Percentiles rank a stretch among this genome's conserved stretches.
Evolutionary conservation across 108 stramenopile species (phyloP).

Genomic region (Nitzschia sp.): DNA sequence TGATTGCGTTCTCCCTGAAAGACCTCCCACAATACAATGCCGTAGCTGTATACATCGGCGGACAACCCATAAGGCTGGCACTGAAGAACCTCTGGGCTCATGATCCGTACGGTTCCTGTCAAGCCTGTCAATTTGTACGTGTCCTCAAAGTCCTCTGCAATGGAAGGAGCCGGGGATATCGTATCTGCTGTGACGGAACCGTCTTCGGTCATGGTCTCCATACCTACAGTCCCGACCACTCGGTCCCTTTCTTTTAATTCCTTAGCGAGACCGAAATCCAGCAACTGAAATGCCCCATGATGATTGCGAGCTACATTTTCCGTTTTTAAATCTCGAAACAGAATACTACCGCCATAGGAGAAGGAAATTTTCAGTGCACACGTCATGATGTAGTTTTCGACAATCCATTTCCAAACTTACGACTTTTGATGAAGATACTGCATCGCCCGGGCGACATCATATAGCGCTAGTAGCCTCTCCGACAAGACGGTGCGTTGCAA

Average conservation of each 20-base stretch:
- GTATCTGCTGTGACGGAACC: not conserved
- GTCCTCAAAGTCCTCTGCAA: slow-evolving; percentile 13
- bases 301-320: slow-evolving; percentile 14
- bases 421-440: slow-evolving; percentile 46
- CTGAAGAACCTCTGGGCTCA: slow-evolving; percentile 46
- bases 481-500: slow-evolving; percentile 5
- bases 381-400: not conserved
- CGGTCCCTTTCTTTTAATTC: slow-evolving; percentile 51
- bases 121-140: slow-evolving; percentile 40
- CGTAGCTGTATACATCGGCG: slow-evolving; percentile 29
- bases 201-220: not conserved
- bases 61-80: slow-evolving; percentile 26
- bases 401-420: slow-evolving; percentile 32
- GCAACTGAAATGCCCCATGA: slow-evolving; percentile 36
- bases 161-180: not conserved
- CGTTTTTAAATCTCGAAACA: slow-evolving; percentile 39
- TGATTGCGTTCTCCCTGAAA: slow-evolving; percentile 24
- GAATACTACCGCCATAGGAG: slow-evolving; percentile 3
- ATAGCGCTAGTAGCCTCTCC: slow-evolving; percentile 29
- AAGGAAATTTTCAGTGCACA: slow-evolving; percentile 2
- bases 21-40: slow-evolving; percentile 34
- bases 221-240: not conserved
- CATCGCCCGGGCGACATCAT: slow-evolving; percentile 40
- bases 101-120: slow-evolving; percentile 46
- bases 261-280: slow-evolving; percentile 77